Evolutionary conservation across 2,329 filamentous ascomycete genomes (phyloP).

Genomic region (Dactylonectria estremocensis): DNA sequence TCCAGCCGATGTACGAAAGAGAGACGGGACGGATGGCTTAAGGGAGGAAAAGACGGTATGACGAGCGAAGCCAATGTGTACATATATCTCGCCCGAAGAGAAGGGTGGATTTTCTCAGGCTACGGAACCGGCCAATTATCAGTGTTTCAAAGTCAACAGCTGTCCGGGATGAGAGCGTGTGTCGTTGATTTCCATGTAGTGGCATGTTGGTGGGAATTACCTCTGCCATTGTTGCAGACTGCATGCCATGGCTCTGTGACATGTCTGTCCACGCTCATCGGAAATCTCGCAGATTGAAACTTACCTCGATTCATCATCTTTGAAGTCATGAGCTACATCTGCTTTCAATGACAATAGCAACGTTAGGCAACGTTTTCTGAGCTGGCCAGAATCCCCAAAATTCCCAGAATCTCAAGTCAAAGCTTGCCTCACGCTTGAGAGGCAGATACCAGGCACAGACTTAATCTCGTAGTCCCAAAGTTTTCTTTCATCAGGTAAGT

Average conservation of each 20-base stretch:
- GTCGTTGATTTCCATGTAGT: background rate
- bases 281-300: too few relatives aligned
- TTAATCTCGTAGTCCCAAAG: background rate
- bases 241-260: background rate
- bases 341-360: background rate
- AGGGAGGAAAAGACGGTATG: constrained; percentile 31
- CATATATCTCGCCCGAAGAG: constrained; percentile 43
- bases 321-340: background rate
- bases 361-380: background rate
- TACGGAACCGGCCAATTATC: constrained; percentile 40
- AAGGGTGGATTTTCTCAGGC: constrained; percentile 35
- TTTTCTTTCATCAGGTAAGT: constrained; percentile 14
- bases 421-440: background rate
- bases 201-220: background rate
- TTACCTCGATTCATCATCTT: background rate
- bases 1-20: constrained; percentile 34
- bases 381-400: background rate
- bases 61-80: constrained; percentile 36
- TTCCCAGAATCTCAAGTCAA: background rate
- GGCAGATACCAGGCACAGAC: background rate
- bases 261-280: background rate
- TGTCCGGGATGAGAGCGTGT: background rate
- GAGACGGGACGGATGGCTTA: constrained; percentile 28
- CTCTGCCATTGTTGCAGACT: background rate
- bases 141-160: constrained; percentile 12